Evolutionary conservation across 225 moss, liverwort and hornwort species (phyloP), one percentile per base, ranked within the genome.

Genomic region (Asterella californica): DNA sequence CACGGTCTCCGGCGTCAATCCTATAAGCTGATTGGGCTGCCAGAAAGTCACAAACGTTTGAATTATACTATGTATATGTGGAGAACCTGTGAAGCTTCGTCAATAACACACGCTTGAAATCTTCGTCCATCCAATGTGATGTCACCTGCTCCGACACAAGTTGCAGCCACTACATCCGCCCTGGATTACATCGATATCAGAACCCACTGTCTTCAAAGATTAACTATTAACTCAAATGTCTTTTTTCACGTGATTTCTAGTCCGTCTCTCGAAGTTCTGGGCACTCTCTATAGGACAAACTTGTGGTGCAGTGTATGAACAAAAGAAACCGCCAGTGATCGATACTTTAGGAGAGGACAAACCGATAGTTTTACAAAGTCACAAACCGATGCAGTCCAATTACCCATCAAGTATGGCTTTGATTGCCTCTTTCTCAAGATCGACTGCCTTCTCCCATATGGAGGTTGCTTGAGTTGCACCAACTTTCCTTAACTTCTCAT

Each of bases 71-170:
- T 15, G 2, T n/a, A 32, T 17, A 57, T 57, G 57, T 49, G 55
- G 36, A n/a, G 42, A 70, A 93, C 93, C 90, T 97, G 94, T 72
- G 96, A 94, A 76, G 94, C 94, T 90, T 97, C 96, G 87, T 94
- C 96, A 83, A 97, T 91, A 82, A 93, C 88, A 82, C 96, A 97
- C 15, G 91, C 83, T 50, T 84, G 83, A 84, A 97, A 97, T 49
- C 81, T 86, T 70, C 87, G 83, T 84, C 88, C 87, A 76, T 97
- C 92, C 79, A 97, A 83, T 73, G 92, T 79, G 32, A 90, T 83
- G 81, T 97, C 94, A 24, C 91, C 94, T 84, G 94, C 89, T 75
- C 94, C 96, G 62, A 97, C 94, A 85, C 96, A 97, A 72, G 96
- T 97, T 67, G 93, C 90, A 73, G 85, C 86, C 80, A 94, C 83